Percentiles rank a stretch among this genome's conserved stretches.
phyloP scores from a whole-genome alignment of 2,329 filamentous ascomycete species.

The Nigrograna mackinnonii region DNA sequence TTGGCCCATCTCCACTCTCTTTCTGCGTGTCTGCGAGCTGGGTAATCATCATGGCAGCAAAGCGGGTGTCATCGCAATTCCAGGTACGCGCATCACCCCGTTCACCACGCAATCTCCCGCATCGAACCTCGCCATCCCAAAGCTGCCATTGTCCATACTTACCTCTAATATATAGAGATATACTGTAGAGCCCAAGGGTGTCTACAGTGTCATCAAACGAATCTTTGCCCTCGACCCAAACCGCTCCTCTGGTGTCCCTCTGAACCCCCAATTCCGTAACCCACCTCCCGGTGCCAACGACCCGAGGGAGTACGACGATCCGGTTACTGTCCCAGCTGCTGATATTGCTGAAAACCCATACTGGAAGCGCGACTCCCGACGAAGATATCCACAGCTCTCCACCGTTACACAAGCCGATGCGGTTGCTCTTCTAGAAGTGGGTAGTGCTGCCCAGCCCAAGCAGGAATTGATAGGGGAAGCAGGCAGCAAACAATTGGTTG shows the following conservation, averaged over 20 bases:
- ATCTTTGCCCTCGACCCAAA: constrained; percentile 80
- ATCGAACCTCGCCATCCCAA: constrained; percentile 4
- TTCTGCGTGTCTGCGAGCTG: constrained; percentile 10
- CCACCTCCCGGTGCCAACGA: constrained; percentile 77
- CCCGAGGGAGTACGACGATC: constrained; percentile 75
- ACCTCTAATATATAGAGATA: constrained; percentile 72
- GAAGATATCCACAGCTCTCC: constrained; percentile 79
- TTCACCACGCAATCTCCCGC: constrained; percentile 1
- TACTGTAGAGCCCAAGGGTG: constrained; percentile 83
- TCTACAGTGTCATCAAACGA: constrained; percentile 85
- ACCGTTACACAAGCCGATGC: constrained; percentile 83
- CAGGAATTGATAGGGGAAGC: constrained; percentile 77
- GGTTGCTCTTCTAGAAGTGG: constrained; percentile 81
- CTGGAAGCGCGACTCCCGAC: constrained; percentile 90
- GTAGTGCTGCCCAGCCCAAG: constrained; percentile 79
- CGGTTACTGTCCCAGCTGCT: constrained; percentile 79
- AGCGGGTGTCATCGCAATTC: constrained; percentile 33
- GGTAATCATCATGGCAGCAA: constrained; percentile 32
- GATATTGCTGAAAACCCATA: constrained; percentile 92
- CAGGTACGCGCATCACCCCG: constrained; percentile 22
- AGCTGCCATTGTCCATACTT: constrained; percentile 10
- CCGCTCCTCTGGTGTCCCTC: constrained; percentile 86
- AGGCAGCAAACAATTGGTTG: constrained; percentile 74
- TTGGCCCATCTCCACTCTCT: constrained; percentile 25
- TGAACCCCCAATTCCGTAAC: constrained; percentile 91